Conservation (phyloP, 2,329 filamentous ascomycete genomes). For the Epichloe aotearoae region DNA sequence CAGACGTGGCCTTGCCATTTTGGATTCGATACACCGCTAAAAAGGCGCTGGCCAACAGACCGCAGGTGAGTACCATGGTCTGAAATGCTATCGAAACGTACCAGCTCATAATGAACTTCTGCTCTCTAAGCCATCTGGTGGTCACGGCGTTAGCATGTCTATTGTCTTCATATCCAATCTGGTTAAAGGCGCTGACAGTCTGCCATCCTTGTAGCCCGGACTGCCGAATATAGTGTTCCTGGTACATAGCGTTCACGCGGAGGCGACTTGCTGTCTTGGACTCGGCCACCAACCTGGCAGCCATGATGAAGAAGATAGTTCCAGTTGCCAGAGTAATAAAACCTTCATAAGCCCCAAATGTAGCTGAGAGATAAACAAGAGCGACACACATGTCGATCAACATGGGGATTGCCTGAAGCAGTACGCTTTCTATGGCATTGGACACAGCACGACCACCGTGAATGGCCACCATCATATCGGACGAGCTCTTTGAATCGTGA, state of each 20-base stretch:
- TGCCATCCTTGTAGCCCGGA: slow-evolving; percentile 46
- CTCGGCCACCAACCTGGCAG: slow-evolving; percentile 35
- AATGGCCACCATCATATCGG: slow-evolving; percentile 44
- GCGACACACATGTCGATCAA: slow-evolving; percentile 46
- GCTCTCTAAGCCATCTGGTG: slow-evolving; percentile 24
- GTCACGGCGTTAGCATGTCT: slow-evolving; percentile 38
- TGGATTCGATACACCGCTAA: slow-evolving; percentile 53
- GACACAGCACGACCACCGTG: slow-evolving; percentile 39
- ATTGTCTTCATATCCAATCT: slow-evolving; percentile 41
- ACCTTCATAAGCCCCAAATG: slow-evolving; percentile 47
- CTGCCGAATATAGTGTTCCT: slow-evolving; percentile 41
- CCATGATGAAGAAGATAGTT: slow-evolving; percentile 41
- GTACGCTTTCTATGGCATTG: slow-evolving; percentile 42
- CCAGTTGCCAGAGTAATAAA: slow-evolving; percentile 48
- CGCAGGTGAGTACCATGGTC: slow-evolving; percentile 52
- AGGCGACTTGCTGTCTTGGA: slow-evolving; percentile 36
- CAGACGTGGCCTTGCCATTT: slow-evolving; percentile 44
- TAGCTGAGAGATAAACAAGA: slow-evolving; percentile 44
- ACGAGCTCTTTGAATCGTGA: slow-evolving; percentile 46
- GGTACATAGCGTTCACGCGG: slow-evolving; percentile 38
- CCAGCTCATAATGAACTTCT: slow-evolving; percentile 28
- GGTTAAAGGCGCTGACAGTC: slow-evolving; percentile 47
- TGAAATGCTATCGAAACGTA: slow-evolving; percentile 41
- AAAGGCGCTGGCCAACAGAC: slow-evolving; percentile 51
- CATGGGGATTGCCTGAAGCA: slow-evolving; percentile 46